A percentile compares a stretch with the other conserved stretches of the same genome.
phyloP scores from a whole-genome alignment of 495 filamentous ascomycete species.

The Lasiosphaeria hispida region DNA sequence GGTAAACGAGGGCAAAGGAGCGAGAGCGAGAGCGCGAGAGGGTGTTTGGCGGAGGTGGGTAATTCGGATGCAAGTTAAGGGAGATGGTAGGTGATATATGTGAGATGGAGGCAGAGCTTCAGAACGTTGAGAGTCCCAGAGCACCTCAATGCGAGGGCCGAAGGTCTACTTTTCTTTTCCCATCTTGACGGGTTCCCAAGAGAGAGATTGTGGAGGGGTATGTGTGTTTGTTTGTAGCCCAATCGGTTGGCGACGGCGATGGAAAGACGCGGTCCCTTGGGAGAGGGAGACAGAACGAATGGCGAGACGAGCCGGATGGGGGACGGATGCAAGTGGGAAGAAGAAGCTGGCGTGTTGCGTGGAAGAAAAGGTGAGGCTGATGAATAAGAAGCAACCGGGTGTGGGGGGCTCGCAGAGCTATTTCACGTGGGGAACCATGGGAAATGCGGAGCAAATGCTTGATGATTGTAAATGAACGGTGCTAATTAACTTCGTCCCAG shows the following conservation, averaged over 20 bases:
- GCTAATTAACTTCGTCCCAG: neutral
- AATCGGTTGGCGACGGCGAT: too few relatives aligned
- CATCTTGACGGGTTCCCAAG: constrained; percentile 15
- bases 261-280: neutral
- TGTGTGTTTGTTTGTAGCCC: too few relatives aligned
- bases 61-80: neutral
- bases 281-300: neutral
- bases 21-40: too few relatives aligned
- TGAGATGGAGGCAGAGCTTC: neutral
- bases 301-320: neutral
- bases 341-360: neutral
- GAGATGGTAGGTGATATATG: neutral
- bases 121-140: constrained; percentile 10
- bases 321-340: neutral
- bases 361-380: constrained; percentile 1
- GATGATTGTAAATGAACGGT: neutral
- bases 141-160: constrained; percentile 16
- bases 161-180: constrained; percentile 3
- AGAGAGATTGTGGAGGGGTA: neutral
- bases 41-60: too few relatives aligned
- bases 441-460: neutral
- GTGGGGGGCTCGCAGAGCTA: neutral
- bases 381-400: neutral
- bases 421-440: neutral
- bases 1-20: too few relatives aligned